These are phyloP conservation scores for Plantago ovata DNA, from an alignment of 257 asterid species.

Conservation along the genomic window DNA sequence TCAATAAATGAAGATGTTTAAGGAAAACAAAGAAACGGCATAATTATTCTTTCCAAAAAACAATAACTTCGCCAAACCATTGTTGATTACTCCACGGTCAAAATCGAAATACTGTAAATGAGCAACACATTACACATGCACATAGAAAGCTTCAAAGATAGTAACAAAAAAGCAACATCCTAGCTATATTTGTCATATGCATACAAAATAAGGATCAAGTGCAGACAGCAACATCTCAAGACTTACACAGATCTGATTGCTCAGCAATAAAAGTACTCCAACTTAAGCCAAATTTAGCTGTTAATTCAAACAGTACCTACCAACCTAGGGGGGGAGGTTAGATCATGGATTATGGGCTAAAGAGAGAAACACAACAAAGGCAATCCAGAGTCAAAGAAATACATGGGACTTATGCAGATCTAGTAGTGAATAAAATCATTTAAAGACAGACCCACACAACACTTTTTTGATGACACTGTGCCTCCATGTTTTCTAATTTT, in stretches of 20 bases:
- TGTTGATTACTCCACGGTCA: too few relatives aligned
- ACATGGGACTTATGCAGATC: conserved; percentile 26
- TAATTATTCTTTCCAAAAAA: background rate
- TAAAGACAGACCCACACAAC: conserved; percentile 19
- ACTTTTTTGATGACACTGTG: conserved; percentile 18
- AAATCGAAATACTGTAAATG: background rate
- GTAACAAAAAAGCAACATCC: too few relatives aligned
- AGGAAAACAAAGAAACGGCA: background rate
- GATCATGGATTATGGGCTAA: too few relatives aligned
- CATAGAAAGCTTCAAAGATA: background rate
- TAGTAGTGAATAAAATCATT: conserved; percentile 29
- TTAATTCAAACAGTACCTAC: conserved; percentile 16
- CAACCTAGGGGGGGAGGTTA: too few relatives aligned
- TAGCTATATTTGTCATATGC: background rate
- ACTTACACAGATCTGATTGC: background rate
- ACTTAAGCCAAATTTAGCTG: conserved; percentile 17
- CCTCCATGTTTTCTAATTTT: conserved; percentile 29
- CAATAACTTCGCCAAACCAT: background rate
- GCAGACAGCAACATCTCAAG: background rate
- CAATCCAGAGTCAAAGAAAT: conserved; percentile 1
- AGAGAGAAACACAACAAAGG: background rate
- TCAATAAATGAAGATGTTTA: conserved; percentile 12
- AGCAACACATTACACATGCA: background rate
- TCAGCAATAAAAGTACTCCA: background rate
- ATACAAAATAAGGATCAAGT: conserved; percentile 3